Evolutionary conservation across 1,284 basidiomycete species (phyloP).

Genomic region (Sporisorium sorghi): DNA sequence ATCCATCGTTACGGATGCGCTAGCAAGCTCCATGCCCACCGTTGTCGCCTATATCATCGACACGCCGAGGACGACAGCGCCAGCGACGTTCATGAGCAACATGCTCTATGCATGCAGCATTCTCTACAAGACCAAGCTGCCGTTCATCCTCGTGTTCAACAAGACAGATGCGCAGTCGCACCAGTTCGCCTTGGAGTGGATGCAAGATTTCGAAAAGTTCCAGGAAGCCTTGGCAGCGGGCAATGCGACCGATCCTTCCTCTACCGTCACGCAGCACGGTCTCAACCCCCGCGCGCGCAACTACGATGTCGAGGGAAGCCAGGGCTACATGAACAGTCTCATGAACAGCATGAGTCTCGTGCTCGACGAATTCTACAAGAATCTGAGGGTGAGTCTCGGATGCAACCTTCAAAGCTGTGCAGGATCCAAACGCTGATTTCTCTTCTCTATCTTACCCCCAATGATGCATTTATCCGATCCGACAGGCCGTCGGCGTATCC

Average conservation of each 20-base stretch:
- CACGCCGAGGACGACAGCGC: constrained; percentile 91
- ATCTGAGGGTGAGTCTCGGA: constrained; percentile 75
- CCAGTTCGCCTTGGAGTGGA: constrained; percentile 95
- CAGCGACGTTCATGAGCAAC: constrained; percentile 99
- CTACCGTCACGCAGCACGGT: constrained; percentile 34
- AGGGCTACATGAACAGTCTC: constrained; percentile 96
- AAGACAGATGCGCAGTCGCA: constrained; percentile 93
- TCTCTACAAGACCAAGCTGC: constrained; percentile 96
- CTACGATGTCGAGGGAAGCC: constrained; percentile 70
- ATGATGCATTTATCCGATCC: neutral
- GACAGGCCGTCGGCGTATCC: constrained; percentile 90
- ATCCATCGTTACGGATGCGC: constrained; percentile 97
- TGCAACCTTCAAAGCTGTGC: neutral
- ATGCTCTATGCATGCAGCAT: constrained; percentile 99
- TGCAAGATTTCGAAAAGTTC: constrained; percentile 90
- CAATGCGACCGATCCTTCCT: constrained; percentile 72
- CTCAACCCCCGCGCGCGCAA: constrained; percentile 30
- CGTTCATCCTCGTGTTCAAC: constrained; percentile 98
- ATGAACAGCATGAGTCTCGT: constrained; percentile 99
- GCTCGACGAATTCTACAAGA: constrained; percentile 97
- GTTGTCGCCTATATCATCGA: constrained; percentile 98
- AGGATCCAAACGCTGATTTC: constrained; percentile 4
- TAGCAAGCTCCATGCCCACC: constrained; percentile 90
- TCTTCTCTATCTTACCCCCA: neutral
- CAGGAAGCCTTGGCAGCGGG: constrained; percentile 72